A percentile compares a stretch with the other conserved stretches of the same genome.
phyloP scores from a whole-genome alignment of 2,329 filamentous ascomycete genomes.

The Sclerotinia subarctica region DNA sequence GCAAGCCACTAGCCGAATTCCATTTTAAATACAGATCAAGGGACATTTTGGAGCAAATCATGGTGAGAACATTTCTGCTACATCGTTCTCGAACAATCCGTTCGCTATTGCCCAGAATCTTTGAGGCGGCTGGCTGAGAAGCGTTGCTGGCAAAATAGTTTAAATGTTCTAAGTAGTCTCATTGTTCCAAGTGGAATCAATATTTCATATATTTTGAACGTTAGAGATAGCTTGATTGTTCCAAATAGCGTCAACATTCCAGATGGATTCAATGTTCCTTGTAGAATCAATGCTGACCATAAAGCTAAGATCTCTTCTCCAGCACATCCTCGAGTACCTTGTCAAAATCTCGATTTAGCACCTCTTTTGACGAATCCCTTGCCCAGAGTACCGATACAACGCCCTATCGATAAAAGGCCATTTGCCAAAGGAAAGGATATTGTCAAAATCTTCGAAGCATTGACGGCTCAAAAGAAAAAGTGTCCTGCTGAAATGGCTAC shows the following conservation, averaged over 20 bases:
- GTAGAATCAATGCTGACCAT: background rate
- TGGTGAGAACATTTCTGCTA: background rate
- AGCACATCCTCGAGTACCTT: background rate
- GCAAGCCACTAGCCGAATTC: constrained; percentile 16
- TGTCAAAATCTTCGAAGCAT: background rate
- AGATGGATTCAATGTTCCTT: too few relatives aligned
- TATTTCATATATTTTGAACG: too few relatives aligned
- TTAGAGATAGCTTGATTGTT: too few relatives aligned
- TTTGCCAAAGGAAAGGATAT: background rate
- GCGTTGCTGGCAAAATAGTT: too few relatives aligned
- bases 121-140: background rate
- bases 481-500: background rate
- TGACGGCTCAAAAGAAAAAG: background rate
- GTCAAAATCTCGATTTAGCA: background rate
- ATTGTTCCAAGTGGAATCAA: too few relatives aligned
- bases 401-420: background rate
- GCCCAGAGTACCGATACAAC: background rate
- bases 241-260: too few relatives aligned
- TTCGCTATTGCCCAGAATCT: background rate
- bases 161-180: too few relatives aligned
- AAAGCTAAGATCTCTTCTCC: background rate
- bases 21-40: constrained; percentile 22
- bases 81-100: background rate
- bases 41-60: constrained; percentile 16
- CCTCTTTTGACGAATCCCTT: background rate